These are phyloP conservation scores for Plasmodium vivax DNA, from an alignment of 169 alveolate species.

Conservation along the genomic window DNA sequence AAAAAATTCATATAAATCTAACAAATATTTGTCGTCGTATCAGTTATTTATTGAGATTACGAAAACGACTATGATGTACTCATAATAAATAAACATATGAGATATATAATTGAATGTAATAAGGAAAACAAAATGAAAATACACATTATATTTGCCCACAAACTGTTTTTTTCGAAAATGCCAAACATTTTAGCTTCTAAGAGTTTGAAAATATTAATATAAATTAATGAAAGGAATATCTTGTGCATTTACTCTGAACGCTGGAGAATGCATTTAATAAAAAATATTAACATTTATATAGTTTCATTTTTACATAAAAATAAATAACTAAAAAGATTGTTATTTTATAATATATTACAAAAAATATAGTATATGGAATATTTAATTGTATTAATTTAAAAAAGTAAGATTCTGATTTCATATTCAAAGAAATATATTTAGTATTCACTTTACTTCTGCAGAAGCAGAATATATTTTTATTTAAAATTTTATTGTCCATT, in stretches of 20 bases:
- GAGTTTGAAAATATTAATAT: not conserved
- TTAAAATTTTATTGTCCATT: not conserved
- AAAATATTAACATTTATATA: not conserved
- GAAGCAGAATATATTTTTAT: not conserved
- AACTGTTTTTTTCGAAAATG: not conserved
- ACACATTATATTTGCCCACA: not conserved
- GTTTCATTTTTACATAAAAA: not conserved
- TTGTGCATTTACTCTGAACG: not conserved
- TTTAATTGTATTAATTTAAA: not conserved
- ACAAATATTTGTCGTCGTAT: not conserved
- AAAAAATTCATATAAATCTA: not conserved
- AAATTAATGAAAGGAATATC: not conserved
- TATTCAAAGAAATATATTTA: not conserved
- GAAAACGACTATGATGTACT: not conserved
- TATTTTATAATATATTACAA: not conserved
- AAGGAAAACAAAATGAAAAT: not conserved
- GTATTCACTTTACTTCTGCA: not conserved
- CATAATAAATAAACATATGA: not conserved
- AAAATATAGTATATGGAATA: not conserved
- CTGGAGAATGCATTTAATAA: not conserved
- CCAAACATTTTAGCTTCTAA: not conserved
- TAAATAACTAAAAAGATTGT: not conserved
- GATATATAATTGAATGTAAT: not conserved
- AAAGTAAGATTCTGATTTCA: not conserved
- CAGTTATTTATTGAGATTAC: not conserved